Evolutionary conservation across 192 early-diverging fungal genomes (phyloP).

Genomic region (Gaertneriomyces sp.): DNA sequence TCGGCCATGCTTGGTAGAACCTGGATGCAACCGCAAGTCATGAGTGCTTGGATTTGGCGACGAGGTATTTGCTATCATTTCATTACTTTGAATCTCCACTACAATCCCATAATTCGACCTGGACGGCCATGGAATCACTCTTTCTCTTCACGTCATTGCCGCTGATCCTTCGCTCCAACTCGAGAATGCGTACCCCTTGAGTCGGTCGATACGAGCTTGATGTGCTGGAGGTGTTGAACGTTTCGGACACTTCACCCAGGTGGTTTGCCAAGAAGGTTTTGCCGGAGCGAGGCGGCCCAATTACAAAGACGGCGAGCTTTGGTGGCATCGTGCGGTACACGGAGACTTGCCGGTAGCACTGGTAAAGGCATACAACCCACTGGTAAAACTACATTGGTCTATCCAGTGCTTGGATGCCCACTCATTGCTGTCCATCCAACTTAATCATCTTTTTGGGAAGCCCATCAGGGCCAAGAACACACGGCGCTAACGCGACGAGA

Average conservation of each 20-base stretch:
- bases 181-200: constrained; percentile 39
- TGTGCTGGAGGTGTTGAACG: constrained; percentile 18
- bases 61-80: not conserved
- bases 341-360: no score
- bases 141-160: no score
- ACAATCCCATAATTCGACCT: constrained; percentile 49
- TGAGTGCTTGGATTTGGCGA: not conserved
- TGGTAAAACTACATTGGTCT: no score
- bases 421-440: no score
- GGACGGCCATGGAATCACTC: no score
- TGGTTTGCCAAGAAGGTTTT: constrained; percentile 45
- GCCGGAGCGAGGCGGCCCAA: constrained; percentile 40
- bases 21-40: no score
- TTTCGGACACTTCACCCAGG: constrained; percentile 43
- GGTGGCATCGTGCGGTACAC: constrained; percentile 3
- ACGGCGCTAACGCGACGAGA: not conserved
- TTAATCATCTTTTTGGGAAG: no score
- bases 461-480: not conserved
- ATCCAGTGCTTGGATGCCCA: no score
- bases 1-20: no score
- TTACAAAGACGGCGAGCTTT: constrained; percentile 41
- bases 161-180: not conserved
- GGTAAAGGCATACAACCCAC: no score
- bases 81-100: constrained; percentile 38
- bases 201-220: constrained; percentile 42